Evolutionary conservation across 805 yeast species (phyloP), one percentile per base, ranked within the genome.

Genomic region (Starmera caribaea): DNA sequence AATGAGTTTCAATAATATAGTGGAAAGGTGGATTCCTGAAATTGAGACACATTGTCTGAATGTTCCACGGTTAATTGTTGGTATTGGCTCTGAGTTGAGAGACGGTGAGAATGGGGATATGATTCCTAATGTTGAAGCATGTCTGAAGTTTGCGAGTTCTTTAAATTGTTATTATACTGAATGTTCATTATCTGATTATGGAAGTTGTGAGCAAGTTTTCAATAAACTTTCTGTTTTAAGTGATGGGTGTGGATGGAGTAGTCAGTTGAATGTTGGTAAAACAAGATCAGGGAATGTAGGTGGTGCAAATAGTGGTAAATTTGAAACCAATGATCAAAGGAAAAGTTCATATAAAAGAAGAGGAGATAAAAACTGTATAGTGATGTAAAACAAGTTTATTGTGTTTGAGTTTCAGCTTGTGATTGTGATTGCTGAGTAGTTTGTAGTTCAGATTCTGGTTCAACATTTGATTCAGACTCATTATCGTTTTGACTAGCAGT

Each of bases 1-100:
- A 13, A 56, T 55, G 38, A 53, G 66, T 2, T 56, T 62, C 44
- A 59, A 54, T 37, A 61, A 57, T 41, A 61, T 65, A 15, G 48
- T 47, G 42, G 68, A 62, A 35, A 57, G 65, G 45, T 66, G 71
- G 71, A 52, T 64, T n/a, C 67, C 69, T 13, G 71, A 66, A 46
- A 58, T 65, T 16, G 56, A 58, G 44, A 56, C 53, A 35, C 58
- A 64, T 51, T 65, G 69, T 45, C 63, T 60, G 14, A 54, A 57
- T 39, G 63, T 59, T n/a, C 55, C 59, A 3, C 58, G 53, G 41
- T 48, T 63, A 38, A 51, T 65, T 40, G 59, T 64, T 30, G 71
- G 68, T 0, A 55, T 66, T 34, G 61, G 62, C 45, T 54, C 57
- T n/a, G 68, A 63, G 38, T 48, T 49, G 44, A 58, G 65, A 45